A percentile compares a stretch with the other conserved stretches of the same genome.
Conservation (phyloP, 2,329 filamentous ascomycete genomes). For the Curvularia sp. region DNA sequence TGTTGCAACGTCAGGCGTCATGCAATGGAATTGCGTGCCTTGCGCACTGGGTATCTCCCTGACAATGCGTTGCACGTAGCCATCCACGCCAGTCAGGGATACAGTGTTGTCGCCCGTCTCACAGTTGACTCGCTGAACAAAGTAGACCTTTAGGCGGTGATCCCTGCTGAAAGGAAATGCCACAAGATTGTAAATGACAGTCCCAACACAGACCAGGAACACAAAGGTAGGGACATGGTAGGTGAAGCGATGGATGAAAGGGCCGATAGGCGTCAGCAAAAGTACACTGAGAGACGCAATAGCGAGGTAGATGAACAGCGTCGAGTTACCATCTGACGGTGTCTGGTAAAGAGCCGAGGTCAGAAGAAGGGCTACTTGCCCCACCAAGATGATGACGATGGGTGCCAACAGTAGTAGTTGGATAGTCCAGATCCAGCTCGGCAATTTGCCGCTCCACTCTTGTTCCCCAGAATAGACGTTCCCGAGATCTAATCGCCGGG, state of each 20-base stretch:
- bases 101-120: constrained; percentile 73
- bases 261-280: constrained; percentile 76
- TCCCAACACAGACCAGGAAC: constrained; percentile 74
- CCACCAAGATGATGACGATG: constrained; percentile 76
- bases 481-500: constrained; percentile 45
- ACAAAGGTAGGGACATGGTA: constrained; percentile 82
- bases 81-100: constrained; percentile 53
- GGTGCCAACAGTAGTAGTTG: constrained; percentile 84
- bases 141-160: constrained; percentile 85
- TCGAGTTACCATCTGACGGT: constrained; percentile 78
- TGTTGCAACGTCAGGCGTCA: constrained; percentile 51
- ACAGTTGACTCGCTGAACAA: constrained; percentile 81
- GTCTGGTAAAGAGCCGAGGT: constrained; percentile 80
- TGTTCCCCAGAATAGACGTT: constrained; percentile 74
- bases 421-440: constrained; percentile 84
- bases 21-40: constrained; percentile 60
- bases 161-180: constrained; percentile 87
- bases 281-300: constrained; percentile 73
- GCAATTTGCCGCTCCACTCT: constrained; percentile 80
- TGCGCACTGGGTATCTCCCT: constrained; percentile 73
- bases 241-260: constrained; percentile 86
- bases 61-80: constrained; percentile 63
- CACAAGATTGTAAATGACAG: constrained; percentile 82
- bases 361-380: constrained; percentile 76
- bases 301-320: constrained; percentile 74